Evolutionary conservation across 768 basidiomycete species (phyloP), one percentile per base, ranked within the genome.

Genomic region (Lepiota venenata): DNA sequence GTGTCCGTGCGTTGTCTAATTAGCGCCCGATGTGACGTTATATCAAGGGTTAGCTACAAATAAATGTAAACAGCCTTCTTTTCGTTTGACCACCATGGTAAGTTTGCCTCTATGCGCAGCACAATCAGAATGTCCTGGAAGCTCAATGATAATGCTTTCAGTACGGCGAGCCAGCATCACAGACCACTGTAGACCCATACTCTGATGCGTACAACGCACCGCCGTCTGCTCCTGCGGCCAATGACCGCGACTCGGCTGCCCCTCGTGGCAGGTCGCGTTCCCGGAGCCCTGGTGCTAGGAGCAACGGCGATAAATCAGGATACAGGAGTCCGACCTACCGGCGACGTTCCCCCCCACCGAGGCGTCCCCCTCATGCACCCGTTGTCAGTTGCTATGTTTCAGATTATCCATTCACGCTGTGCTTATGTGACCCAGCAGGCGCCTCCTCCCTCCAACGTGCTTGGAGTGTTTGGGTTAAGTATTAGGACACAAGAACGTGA

Each of bases 401-500:
- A 27, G 32, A 55, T 62, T 48, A 54, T 20, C 60, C 49, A 52
- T 58, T 55, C 52, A 42, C 35, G 50, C 44, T 36, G 48, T 58
- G 57, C 55, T 50, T 68, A 53, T 73, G 79, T 58, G 81, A 67
- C 54, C 60, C 69, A 77, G 76, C 80, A 92, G 90, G 88, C 88
- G 61, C 91, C 92, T 46, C 88, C 87, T 68, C 90, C 93, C 18
- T 87, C 89, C 62, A 86, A 80, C 57, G 93, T 96, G 29, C 79
- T 99, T 57, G 96, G 96, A 55, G 93, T 98, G n/a, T 99, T 98
- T 61, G 96, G 96, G n/a, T 74, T 98, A 39, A 95, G 93, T 62
- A 96, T 99, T 53, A 84, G 95, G 51, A 98, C 96, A 3, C 82
- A 86, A 51, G 96, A 99, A 66, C 83, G 90, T 39, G 96, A 98